Evolutionary conservation across 2,329 filamentous ascomycete species (phyloP).

Genomic region (Pyricularia grisea): DNA sequence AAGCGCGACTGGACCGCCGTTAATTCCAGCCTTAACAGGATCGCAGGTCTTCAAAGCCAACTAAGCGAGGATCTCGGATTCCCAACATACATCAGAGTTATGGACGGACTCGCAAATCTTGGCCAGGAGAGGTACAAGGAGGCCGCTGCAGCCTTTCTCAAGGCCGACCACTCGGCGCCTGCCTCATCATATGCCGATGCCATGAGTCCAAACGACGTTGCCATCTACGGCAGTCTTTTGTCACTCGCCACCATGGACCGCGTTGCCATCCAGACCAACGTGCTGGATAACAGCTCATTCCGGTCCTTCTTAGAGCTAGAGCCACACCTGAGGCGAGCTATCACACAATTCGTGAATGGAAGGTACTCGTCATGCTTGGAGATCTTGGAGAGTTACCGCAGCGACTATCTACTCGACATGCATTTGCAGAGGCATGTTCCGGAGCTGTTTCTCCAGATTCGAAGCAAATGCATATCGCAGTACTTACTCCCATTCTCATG

Average conservation of each 20-base stretch:
- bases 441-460: conserved; percentile 62
- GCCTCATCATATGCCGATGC: conserved; percentile 58
- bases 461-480: conserved; percentile 86
- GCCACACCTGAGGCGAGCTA: conserved; percentile 85
- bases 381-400: conserved; percentile 70
- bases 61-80: conserved; percentile 36
- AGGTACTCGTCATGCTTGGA: conserved; percentile 80
- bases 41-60: conserved; percentile 37
- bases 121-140: conserved; percentile 39
- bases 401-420: conserved; percentile 85
- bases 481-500: conserved; percentile 87
- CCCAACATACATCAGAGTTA: conserved; percentile 41
- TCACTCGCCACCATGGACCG: conserved; percentile 86
- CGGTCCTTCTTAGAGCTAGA: conserved; percentile 85
- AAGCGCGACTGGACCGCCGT: conserved; percentile 69
- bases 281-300: conserved; percentile 75
- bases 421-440: conserved; percentile 69
- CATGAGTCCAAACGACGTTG: conserved; percentile 76
- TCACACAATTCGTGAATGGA: conserved; percentile 80
- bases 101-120: conserved; percentile 40
- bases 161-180: conserved; percentile 40
- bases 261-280: conserved; percentile 59
- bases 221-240: conserved; percentile 83
- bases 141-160: conserved; percentile 64
- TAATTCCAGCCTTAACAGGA: conserved; percentile 51